Conservation (phyloP, 2,329 filamentous ascomycete genomes). For the Drechmeria coniospora region DNA sequence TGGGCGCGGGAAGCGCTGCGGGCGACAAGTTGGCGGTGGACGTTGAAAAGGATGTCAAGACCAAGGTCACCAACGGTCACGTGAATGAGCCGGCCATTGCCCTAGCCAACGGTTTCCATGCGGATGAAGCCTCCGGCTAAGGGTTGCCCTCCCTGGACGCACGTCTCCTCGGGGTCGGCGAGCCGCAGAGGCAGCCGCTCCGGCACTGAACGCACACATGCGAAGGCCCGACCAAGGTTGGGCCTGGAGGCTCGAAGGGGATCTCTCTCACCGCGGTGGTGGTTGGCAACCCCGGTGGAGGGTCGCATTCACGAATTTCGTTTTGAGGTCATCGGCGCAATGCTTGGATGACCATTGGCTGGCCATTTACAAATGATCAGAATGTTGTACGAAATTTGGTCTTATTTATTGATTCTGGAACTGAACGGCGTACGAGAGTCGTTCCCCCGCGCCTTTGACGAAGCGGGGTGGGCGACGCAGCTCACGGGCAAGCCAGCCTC, state of each 20-base stretch:
- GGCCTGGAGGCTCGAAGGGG: no score
- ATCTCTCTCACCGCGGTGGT: no score
- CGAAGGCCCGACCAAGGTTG: no score
- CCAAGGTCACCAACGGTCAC: no score
- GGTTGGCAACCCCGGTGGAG: no score
- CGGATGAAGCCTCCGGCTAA: slow-evolving; percentile 3
- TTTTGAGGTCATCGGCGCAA: slow-evolving; percentile 1
- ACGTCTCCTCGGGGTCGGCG: no score
- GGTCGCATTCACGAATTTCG: not conserved
- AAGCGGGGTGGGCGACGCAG: no score
- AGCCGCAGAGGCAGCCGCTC: no score
- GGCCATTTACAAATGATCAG: slow-evolving; percentile 1
- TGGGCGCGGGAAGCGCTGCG: not conserved
- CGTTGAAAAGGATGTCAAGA: not conserved
- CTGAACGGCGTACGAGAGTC: not conserved
- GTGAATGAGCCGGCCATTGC: not conserved
- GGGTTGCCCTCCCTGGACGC: no score
- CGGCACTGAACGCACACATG: no score
- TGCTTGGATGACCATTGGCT: not conserved
- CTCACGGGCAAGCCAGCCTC: no score
- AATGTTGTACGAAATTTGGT: slow-evolving; percentile 1
- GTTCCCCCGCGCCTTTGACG: no score
- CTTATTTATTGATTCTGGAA: not conserved
- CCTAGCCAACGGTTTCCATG: slow-evolving; percentile 3
- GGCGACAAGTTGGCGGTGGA: not conserved